These are phyloP conservation scores for Lasiosphaeris hirsuta DNA, from an alignment of 495 filamentous ascomycete genomes.

Conservation along the genomic window DNA sequence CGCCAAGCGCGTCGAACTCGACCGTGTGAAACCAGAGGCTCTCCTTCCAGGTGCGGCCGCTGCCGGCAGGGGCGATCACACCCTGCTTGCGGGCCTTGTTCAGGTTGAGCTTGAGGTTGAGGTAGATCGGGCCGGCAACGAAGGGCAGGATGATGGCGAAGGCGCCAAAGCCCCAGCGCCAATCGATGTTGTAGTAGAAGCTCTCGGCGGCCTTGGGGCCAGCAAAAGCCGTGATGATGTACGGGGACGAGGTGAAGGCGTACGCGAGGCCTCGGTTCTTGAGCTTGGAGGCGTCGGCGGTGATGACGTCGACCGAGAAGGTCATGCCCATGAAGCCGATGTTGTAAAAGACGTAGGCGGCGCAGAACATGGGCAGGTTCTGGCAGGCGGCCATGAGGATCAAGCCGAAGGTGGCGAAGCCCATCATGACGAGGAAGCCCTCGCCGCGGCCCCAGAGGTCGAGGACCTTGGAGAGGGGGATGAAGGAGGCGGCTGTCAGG, in stretches of 20 bases:
- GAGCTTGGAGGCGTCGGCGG: constrained; percentile 57
- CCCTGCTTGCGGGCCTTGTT: constrained; percentile 46
- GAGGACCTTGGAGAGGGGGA: constrained; percentile 32
- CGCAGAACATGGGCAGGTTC: constrained; percentile 30
- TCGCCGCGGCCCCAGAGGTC: constrained; percentile 33
- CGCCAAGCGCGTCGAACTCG: constrained; percentile 56
- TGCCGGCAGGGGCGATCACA: constrained; percentile 18
- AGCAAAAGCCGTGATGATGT: constrained; percentile 53
- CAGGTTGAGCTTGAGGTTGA: constrained; percentile 48
- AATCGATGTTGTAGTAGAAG: constrained; percentile 41
- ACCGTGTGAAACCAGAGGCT: constrained; percentile 48
- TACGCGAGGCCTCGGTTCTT: constrained; percentile 56
- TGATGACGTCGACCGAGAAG: constrained; percentile 53
- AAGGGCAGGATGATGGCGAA: constrained; percentile 54
- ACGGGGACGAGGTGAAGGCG: constrained; percentile 55
- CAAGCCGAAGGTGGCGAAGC: constrained; percentile 23
- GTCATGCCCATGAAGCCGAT: constrained; percentile 44
- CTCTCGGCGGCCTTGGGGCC: constrained; percentile 37
- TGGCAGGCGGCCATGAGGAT: constrained; percentile 29
- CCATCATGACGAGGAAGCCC: constrained; percentile 24
- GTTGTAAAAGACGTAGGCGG: constrained; percentile 38
- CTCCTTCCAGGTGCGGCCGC: constrained; percentile 48
- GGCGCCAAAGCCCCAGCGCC: constrained; percentile 58
- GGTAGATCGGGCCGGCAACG: constrained; percentile 44
- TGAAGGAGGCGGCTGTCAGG: constrained; percentile 23